phyloP scores from a whole-genome alignment of 495 filamentous ascomycete genomes.

The Parathielavia appendiculata region DNA sequence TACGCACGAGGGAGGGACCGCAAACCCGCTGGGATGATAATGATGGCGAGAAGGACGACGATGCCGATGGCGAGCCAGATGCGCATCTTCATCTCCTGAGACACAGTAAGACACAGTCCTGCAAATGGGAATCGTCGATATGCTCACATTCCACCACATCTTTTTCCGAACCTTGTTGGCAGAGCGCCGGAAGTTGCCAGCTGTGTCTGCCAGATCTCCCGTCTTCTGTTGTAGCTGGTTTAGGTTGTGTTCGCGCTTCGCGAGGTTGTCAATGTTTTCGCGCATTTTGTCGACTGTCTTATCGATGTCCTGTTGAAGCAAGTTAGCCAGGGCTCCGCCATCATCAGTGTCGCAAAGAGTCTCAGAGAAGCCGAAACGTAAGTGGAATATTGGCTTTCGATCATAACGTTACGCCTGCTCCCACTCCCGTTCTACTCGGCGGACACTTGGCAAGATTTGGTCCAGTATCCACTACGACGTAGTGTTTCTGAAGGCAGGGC shows the following conservation, averaged over 20 bases:
- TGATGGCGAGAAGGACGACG: conserved; percentile 81
- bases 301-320: conserved; percentile 76
- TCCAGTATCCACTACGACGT: no score
- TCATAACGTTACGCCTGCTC: no score
- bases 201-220: conserved; percentile 81
- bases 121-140: not conserved
- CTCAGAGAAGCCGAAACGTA: not conserved
- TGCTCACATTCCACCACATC: conserved; percentile 59
- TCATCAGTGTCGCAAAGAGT: not conserved
- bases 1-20: not conserved
- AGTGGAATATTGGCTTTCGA: not conserved
- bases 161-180: conserved; percentile 93
- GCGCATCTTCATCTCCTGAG: conserved; percentile 94
- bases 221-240: conserved; percentile 94
- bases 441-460: no score
- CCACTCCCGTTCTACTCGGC: no score
- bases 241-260: conserved; percentile 83
- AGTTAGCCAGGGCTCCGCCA: conserved; percentile 21
- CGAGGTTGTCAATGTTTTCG: conserved; percentile 89
- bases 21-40: conserved; percentile 84
- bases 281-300: conserved; percentile 88
- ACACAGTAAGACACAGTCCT: not conserved
- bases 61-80: conserved; percentile 89
- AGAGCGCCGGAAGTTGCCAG: conserved; percentile 89
- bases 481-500: no score